Conservation (phyloP, 2,329 filamentous ascomycete species). For the Penicillium sp. region DNA sequence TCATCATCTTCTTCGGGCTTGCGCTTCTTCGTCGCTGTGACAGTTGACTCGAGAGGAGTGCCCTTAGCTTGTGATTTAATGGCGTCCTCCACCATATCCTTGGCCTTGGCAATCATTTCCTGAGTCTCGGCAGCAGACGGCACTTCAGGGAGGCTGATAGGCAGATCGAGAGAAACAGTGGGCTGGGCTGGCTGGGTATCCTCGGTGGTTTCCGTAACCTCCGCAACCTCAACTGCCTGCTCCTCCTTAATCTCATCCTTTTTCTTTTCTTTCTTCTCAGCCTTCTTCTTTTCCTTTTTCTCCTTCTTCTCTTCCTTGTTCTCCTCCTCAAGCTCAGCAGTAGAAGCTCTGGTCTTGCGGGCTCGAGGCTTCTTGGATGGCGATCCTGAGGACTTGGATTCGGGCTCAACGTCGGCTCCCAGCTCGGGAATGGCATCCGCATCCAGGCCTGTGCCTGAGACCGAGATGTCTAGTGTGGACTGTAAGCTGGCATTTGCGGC, state of each 20-base stretch:
- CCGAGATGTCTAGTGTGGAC: slow-evolving; percentile 48
- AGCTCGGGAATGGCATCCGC: slow-evolving; percentile 24
- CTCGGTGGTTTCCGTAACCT: slow-evolving; percentile 57
- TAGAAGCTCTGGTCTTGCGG: slow-evolving; percentile 23
- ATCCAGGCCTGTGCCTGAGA: slow-evolving; percentile 38
- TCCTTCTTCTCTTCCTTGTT: slow-evolving; percentile 51
- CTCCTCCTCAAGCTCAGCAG: slow-evolving; percentile 26
- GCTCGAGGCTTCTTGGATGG: slow-evolving; percentile 22
- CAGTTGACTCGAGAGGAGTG: slow-evolving; percentile 34
- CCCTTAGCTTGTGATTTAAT: slow-evolving; percentile 49
- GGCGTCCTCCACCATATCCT: slow-evolving; percentile 80
- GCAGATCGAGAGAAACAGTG: slow-evolving; percentile 74
- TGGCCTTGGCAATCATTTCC: slow-evolving; percentile 82
- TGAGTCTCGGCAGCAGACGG: slow-evolving; percentile 76
- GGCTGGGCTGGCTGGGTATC: slow-evolving; percentile 70
- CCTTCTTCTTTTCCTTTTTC: slow-evolving; percentile 52
- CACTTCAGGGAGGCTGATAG: slow-evolving; percentile 65
- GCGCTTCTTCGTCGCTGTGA: slow-evolving; percentile 61
- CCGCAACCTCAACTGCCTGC: slow-evolving; percentile 58
- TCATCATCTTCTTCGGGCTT: slow-evolving; percentile 66
- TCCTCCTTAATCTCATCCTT: slow-evolving; percentile 57
- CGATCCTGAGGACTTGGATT: slow-evolving; percentile 19
- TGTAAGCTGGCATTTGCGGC: slow-evolving; percentile 52
- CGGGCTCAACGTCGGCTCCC: slow-evolving; percentile 27
- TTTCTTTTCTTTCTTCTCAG: slow-evolving; percentile 17